Conservation (phyloP, 169 alveolate genomes). For the Besnoitia besnoiti region DNA sequence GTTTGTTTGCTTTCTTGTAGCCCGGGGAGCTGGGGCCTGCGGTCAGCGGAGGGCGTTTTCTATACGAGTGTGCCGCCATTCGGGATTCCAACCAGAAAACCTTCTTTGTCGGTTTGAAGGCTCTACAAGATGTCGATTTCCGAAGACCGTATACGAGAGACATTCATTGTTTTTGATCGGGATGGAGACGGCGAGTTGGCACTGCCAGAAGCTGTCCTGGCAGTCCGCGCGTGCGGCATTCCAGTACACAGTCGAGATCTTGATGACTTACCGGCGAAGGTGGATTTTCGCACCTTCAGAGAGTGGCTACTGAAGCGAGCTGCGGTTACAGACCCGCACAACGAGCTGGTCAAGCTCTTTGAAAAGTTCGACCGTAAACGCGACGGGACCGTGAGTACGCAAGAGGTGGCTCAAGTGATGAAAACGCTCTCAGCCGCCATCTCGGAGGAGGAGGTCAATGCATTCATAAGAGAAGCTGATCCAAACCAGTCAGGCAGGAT, state of each 20-base stretch:
- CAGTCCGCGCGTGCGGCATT: slow-evolving; percentile 48
- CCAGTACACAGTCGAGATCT: slow-evolving; percentile 30
- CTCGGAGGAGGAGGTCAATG: slow-evolving; percentile 54
- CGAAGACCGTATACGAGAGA: slow-evolving; percentile 47
- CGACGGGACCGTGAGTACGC: slow-evolving; percentile 52
- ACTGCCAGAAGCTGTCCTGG: slow-evolving; percentile 46
- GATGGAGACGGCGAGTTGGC: slow-evolving; percentile 64
- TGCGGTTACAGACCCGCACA: slow-evolving; percentile 42
- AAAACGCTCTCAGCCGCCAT: slow-evolving; percentile 34
- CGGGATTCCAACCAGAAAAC: too few relatives aligned
- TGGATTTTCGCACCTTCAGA: not conserved
- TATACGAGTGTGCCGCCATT: too few relatives aligned
- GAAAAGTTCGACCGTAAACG: slow-evolving; percentile 47
- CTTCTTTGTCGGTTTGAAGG: not conserved
- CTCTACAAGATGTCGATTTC: not conserved
- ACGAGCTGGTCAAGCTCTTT: slow-evolving; percentile 47
- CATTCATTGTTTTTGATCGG: slow-evolving; percentile 53
- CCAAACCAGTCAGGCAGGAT: slow-evolving; percentile 52
- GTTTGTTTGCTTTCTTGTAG: too few relatives aligned
- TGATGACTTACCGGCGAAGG: slow-evolving; percentile 20
- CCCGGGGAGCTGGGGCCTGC: too few relatives aligned
- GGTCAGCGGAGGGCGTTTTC: too few relatives aligned
- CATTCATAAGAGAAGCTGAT: slow-evolving; percentile 36
- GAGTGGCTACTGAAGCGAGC: slow-evolving; percentile 3
- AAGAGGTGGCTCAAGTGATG: slow-evolving; percentile 58